Percentiles rank a stretch among this genome's conserved stretches.
Conservation (phyloP, 2,329 filamentous ascomycete species). For the Aspergillus japonicus region DNA sequence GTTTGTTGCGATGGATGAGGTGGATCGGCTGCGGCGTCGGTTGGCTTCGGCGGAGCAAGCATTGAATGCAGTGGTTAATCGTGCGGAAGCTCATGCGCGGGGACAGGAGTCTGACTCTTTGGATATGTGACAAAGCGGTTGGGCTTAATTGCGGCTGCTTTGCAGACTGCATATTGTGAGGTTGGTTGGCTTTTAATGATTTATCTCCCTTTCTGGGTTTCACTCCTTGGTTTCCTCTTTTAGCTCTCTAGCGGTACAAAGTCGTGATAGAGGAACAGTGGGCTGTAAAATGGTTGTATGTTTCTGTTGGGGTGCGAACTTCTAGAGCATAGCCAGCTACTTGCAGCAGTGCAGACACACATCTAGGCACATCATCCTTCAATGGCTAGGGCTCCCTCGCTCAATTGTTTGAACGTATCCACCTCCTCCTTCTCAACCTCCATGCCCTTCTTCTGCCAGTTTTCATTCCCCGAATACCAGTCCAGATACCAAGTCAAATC, state of each 20-base stretch:
- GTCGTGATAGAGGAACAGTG: too few relatives aligned
- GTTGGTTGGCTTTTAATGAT: too few relatives aligned
- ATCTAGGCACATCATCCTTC: neutral
- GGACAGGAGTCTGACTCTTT: too few relatives aligned
- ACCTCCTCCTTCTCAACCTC: neutral
- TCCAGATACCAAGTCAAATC: slow-evolving; percentile 14
- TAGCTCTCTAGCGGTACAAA: too few relatives aligned
- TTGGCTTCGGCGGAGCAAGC: neutral
- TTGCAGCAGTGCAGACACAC: neutral
- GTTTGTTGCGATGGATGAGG: neutral
- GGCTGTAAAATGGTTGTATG: too few relatives aligned
- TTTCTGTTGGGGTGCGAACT: too few relatives aligned
- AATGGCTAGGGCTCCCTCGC: neutral
- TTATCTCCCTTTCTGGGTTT: too few relatives aligned
- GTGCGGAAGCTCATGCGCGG: too few relatives aligned
- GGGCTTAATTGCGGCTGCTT: too few relatives aligned
- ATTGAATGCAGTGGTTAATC: neutral
- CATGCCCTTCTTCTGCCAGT: neutral
- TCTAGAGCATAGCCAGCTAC: neutral
- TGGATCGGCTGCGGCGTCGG: neutral
- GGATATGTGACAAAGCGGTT: too few relatives aligned
- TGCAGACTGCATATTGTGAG: too few relatives aligned
- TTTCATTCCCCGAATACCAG: slow-evolving; percentile 8
- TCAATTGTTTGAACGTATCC: neutral
- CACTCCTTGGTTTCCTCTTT: too few relatives aligned